A percentile compares a stretch with the other conserved stretches of the same genome.
These are phyloP conservation scores for Nothopassalora personata DNA, from an alignment of 2,329 filamentous ascomycete genomes.

Conservation along the genomic window DNA sequence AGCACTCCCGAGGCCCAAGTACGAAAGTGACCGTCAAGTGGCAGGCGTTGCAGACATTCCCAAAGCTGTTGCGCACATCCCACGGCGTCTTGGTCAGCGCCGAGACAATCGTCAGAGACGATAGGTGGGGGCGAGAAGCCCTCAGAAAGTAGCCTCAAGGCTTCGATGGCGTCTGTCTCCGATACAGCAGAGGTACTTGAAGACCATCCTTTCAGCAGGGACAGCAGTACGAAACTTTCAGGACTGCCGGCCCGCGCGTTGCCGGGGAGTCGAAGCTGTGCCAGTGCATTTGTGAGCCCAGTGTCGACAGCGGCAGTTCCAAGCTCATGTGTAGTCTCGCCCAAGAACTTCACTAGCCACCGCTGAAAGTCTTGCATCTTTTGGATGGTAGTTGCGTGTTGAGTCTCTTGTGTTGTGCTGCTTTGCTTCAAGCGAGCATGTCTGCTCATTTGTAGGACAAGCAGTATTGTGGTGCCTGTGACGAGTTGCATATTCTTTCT, in stretches of 20 bases:
- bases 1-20: conserved; percentile 82
- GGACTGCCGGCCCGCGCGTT: conserved; percentile 64
- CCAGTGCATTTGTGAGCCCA: conserved; percentile 16
- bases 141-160: conserved; percentile 67
- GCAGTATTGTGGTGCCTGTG: conserved; percentile 72
- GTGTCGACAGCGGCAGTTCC: neutral
- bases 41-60: conserved; percentile 15
- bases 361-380: conserved; percentile 70
- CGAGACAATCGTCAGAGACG: conserved; percentile 61
- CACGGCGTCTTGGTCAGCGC: conserved; percentile 59
- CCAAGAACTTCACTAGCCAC: conserved; percentile 71
- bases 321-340: conserved; percentile 28
- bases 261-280: conserved; percentile 58
- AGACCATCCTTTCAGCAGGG: conserved; percentile 69
- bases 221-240: conserved; percentile 76
- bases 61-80: conserved; percentile 24
- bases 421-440: conserved; percentile 36
- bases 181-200: conserved; percentile 61
- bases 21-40: conserved; percentile 36
- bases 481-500: conserved; percentile 63
- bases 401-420: conserved; percentile 77
- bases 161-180: conserved; percentile 62
- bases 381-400: conserved; percentile 69
- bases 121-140: conserved; percentile 62
- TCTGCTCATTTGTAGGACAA: conserved; percentile 68